These are phyloP conservation scores for Parathielavia hyrcaniae DNA, from an alignment of 495 filamentous ascomycete genomes.

Conservation along the genomic window DNA sequence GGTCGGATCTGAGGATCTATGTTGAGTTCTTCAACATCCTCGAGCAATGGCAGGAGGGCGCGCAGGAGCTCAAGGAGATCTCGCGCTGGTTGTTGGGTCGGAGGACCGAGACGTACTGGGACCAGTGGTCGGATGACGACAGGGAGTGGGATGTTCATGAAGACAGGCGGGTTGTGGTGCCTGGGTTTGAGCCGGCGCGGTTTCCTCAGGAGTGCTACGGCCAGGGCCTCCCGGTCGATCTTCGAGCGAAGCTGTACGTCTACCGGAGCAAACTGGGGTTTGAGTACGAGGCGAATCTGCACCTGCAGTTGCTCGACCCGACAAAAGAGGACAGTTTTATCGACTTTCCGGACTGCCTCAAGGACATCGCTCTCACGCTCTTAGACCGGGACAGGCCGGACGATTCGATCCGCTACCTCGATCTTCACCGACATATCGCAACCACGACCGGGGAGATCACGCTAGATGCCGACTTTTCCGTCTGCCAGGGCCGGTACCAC, in stretches of 20 bases:
- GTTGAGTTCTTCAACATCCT: slow-evolving; percentile 66
- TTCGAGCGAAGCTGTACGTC: slow-evolving; percentile 79
- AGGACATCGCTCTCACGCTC: slow-evolving; percentile 64
- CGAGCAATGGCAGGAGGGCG: slow-evolving; percentile 55
- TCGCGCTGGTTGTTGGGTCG: slow-evolving; percentile 79
- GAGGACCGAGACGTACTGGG: slow-evolving; percentile 69
- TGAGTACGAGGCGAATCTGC: slow-evolving; percentile 62
- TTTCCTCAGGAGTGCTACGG: slow-evolving; percentile 62
- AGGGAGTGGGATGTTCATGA: slow-evolving; percentile 83
- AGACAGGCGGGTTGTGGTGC: slow-evolving; percentile 55
- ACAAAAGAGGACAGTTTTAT: slow-evolving; percentile 47
- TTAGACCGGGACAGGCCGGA: slow-evolving; percentile 48
- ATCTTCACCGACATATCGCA: slow-evolving; percentile 54
- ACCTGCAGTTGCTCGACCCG: slow-evolving; percentile 53
- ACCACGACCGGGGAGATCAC: slow-evolving; percentile 50
- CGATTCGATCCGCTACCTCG: slow-evolving; percentile 69
- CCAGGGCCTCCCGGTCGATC: slow-evolving; percentile 67
- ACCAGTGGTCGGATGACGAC: slow-evolving; percentile 68
- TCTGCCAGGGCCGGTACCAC: slow-evolving; percentile 70
- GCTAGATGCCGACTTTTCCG: slow-evolving; percentile 54
- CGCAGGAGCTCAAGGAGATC: slow-evolving; percentile 60
- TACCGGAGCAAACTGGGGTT: slow-evolving; percentile 67
- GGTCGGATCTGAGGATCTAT: slow-evolving; percentile 80
- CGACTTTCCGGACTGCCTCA: slow-evolving; percentile 68
- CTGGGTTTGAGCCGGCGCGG: slow-evolving; percentile 46